Evolutionary conservation across 73 alveolate species (phyloP).

Genomic region (Tetrahymena thermophila): DNA sequence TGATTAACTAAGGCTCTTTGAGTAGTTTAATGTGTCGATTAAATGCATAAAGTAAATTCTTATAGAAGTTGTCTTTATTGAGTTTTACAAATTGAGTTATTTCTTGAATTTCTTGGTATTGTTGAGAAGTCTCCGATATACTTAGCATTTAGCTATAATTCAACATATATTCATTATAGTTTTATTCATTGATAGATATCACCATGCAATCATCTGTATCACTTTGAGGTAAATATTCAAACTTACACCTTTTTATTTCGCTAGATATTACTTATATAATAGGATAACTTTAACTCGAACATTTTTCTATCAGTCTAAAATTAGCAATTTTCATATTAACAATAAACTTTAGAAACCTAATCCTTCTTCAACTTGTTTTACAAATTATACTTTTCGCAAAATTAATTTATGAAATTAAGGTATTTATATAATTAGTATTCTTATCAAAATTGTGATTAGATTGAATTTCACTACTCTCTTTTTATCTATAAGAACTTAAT

Average conservation of each 20-base stretch:
- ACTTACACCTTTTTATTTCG: background rate
- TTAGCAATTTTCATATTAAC: background rate
- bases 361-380: background rate
- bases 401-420: no score
- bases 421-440: background rate
- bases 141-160: background rate
- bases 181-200: background rate
- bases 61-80: background rate
- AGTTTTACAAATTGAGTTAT: background rate
- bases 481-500: no score
- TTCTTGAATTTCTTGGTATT: background rate
- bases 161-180: background rate
- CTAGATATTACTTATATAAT: background rate
- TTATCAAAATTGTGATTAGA: background rate
- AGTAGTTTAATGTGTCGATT: background rate
- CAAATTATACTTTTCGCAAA: background rate
- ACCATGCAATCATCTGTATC: background rate
- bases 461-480: background rate
- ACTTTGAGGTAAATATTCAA: background rate
- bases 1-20: background rate
- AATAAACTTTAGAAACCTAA: background rate
- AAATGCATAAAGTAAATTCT: background rate
- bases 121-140: background rate
- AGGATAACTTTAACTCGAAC: background rate
- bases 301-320: background rate